Conservation (phyloP, 148 eudicot species). For the Fagopyrum tataricum region DNA sequence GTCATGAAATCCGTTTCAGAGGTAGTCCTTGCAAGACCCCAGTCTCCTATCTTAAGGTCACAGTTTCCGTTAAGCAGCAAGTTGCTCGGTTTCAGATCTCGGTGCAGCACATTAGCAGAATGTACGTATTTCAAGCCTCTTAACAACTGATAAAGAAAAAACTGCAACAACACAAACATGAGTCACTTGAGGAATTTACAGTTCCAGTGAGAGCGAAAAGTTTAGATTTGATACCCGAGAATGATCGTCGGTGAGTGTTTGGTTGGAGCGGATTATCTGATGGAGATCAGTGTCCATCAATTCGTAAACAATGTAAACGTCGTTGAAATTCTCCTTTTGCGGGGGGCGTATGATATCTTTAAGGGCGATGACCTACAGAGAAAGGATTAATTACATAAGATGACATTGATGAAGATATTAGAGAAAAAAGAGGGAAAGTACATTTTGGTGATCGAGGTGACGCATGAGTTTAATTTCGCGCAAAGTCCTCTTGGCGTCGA, state of each 20-base stretch:
- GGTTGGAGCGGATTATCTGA: slow-evolving; percentile 58
- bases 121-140: slow-evolving; percentile 84
- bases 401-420: neutral
- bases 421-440: slow-evolving; percentile 20
- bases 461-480: slow-evolving; percentile 80
- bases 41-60: slow-evolving; percentile 86
- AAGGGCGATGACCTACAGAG: slow-evolving; percentile 38
- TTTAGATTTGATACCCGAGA: slow-evolving; percentile 41
- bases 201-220: too few species aligned
- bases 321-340: slow-evolving; percentile 53
- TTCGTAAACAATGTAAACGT: slow-evolving; percentile 64
- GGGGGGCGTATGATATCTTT: slow-evolving; percentile 63
- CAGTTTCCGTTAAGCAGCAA: slow-evolving; percentile 72
- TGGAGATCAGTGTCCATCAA: slow-evolving; percentile 82
- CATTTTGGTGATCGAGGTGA: slow-evolving; percentile 82
- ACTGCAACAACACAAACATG: slow-evolving; percentile 39
- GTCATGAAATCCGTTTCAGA: slow-evolving; percentile 92
- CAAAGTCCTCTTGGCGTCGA: slow-evolving; percentile 81
- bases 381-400: neutral
- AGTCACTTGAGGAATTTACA: slow-evolving; percentile 18
- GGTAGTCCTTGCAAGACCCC: slow-evolving; percentile 82
- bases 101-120: slow-evolving; percentile 79
- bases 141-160: slow-evolving; percentile 72
- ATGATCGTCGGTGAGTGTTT: slow-evolving; percentile 57
- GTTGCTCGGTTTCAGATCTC: slow-evolving; percentile 90